These are phyloP conservation scores for Neonectria sp. DNA, from an alignment of 2,329 filamentous ascomycete species.

Conservation along the genomic window DNA sequence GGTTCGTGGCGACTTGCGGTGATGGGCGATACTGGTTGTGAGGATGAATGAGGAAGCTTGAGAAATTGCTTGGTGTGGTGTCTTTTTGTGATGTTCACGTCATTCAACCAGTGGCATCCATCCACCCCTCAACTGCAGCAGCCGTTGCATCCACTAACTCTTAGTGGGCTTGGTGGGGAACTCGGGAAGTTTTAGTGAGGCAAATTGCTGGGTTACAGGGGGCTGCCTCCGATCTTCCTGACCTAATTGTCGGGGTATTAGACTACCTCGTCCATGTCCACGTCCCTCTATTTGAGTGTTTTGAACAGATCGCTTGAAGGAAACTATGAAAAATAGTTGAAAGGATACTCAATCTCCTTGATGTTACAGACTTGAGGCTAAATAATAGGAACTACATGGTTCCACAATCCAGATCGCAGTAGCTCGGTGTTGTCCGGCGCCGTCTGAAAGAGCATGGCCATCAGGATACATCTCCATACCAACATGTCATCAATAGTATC, in stretches of 20 bases:
- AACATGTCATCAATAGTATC: no score
- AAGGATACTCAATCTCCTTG: no score
- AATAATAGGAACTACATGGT: no score
- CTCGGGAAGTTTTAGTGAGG: neutral
- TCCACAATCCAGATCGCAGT: no score
- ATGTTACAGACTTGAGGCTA: no score
- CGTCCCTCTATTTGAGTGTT: neutral
- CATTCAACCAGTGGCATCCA: neutral
- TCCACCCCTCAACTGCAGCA: neutral
- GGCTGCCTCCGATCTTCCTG: no score
- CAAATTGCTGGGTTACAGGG: neutral
- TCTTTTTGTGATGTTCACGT: constrained; percentile 1
- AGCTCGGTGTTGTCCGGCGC: no score
- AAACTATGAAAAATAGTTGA: no score
- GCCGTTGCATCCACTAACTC: neutral
- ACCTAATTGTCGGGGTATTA: no score
- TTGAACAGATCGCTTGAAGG: neutral
- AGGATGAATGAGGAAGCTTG: constrained; percentile 4
- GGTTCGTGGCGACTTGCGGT: neutral
- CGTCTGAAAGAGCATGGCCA: no score
- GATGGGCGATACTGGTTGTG: neutral
- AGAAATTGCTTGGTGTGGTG: neutral
- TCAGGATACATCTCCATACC: no score
- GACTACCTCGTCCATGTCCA: no score
- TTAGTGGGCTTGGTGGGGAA: neutral